phyloP scores from a whole-genome alignment of 2,329 filamentous ascomycete species.

The Trichoderma guizhouense region DNA sequence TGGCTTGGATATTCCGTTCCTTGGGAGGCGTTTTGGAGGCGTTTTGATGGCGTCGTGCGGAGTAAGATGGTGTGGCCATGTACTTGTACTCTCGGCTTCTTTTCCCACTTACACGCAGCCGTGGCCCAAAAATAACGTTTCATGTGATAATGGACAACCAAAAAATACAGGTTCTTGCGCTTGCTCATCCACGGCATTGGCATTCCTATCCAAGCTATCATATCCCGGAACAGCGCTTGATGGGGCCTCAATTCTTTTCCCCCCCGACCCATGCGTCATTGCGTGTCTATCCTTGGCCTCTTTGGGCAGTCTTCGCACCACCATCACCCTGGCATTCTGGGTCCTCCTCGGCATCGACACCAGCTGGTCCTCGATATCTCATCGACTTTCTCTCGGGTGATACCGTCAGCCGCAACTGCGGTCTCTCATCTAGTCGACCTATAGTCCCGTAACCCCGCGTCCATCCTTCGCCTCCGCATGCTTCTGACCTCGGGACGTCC shows the following conservation, averaged over 20 bases:
- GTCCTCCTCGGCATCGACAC: neutral
- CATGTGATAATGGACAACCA: conserved; percentile 1
- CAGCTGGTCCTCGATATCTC: neutral
- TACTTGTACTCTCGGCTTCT: conserved; percentile 4
- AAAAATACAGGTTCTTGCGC: neutral
- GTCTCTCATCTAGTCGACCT: neutral
- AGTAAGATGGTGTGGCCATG: conserved; percentile 3
- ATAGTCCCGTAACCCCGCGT: conserved; percentile 9
- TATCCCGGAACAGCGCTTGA: neutral
- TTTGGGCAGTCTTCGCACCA: neutral
- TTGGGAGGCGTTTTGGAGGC: neutral
- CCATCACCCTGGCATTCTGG: neutral
- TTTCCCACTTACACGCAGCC: neutral
- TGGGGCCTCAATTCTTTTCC: neutral
- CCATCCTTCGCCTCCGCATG: neutral
- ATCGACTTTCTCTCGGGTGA: neutral
- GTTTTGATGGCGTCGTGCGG: conserved; percentile 4
- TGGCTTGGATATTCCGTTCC: neutral
- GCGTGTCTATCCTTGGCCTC: neutral
- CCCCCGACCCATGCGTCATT: conserved; percentile 14
- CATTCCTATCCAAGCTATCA: neutral
- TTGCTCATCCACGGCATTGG: neutral
- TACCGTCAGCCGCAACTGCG: conserved; percentile 6
- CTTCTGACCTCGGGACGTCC: conserved; percentile 17
- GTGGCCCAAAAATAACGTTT: neutral